Evolutionary conservation across 1,284 basidiomycete species (phyloP), one percentile per base, ranked within the genome.

Genomic region (Xerocomus minutiporus): DNA sequence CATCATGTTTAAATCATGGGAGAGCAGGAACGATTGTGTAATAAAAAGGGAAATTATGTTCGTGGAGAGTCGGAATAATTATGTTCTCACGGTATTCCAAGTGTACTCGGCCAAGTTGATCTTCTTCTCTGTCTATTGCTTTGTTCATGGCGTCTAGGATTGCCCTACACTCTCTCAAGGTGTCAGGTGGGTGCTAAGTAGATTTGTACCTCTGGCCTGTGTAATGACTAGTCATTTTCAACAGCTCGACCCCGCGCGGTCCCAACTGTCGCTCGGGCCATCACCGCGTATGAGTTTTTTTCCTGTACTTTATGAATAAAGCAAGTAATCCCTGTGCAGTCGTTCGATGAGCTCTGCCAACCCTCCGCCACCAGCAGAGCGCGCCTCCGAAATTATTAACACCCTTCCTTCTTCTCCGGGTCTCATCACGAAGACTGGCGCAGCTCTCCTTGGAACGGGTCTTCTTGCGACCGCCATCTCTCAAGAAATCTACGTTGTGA

Each of bases 401-500:
- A 84, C 85, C 69, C 82, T 98, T 58, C 97, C 96, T 47, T 93
- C 93, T 50, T 91, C 91, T 60, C 90, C 91, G 38, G 81, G 77
- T 64, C 81, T 97, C 72, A 81, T 96, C 77, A 92, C 93, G 71
- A 98, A 98, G 80, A 96, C 91, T 49, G 93, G 93, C 59, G 86
- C 90, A 58, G 87, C 95, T 66, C 80, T 97, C 66, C 84, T 97
- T 57, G 93, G 93, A 66, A 91, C 93, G 38, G 94, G 93, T 69
- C 78, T 93, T 57, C 78, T 88, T 56, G 96, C 95, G 28, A 84
- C 93, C 20, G 95, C 94, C 68, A 95, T 98, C 75, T 97, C 93
- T 38, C 91, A 94, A 72, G 96, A 99, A 77, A 84, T 98, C 53
- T 98, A 97, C 72, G 96, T 99, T 56, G 84, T 96, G 67, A 97